phyloP scores from a whole-genome alignment of 148 eudicot genomes.

The Linanthus parryae region DNA sequence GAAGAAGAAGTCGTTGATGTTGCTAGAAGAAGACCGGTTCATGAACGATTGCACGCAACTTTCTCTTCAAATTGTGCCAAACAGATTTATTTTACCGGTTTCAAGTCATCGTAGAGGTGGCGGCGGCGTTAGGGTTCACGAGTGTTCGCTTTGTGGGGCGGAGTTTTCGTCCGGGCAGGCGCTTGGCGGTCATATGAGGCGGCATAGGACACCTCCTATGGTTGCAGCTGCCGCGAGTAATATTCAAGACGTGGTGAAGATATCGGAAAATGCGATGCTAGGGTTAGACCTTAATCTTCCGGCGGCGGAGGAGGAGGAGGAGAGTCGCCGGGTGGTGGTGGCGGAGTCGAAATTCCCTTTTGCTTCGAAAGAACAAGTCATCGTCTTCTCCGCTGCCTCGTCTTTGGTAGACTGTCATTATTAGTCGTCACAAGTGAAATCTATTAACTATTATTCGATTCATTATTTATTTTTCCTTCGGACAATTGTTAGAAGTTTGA shows the following conservation, averaged over 20 bases:
- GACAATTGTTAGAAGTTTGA: too few relatives aligned
- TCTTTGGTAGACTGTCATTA: conserved; percentile 69
- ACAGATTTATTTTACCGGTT: conserved; percentile 9
- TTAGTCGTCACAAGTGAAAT: too few relatives aligned
- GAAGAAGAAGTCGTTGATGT: neutral
- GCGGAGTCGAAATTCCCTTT: conserved; percentile 39
- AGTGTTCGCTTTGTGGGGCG: conserved; percentile 49
- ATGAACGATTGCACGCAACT: conserved; percentile 8
- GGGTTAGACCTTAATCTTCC: conserved; percentile 71
- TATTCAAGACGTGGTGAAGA: neutral
- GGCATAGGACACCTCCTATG: conserved; percentile 28
- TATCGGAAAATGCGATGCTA: conserved; percentile 20
- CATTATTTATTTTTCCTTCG: too few relatives aligned
- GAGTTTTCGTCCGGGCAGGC: conserved; percentile 56
- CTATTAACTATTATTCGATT: too few relatives aligned
- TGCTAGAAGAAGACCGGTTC: neutral
- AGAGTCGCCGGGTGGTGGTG: too few relatives aligned
- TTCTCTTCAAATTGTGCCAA: conserved; percentile 19
- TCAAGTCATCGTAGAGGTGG: conserved; percentile 7
- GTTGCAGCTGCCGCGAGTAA: neutral
- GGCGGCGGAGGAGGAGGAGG: conserved; percentile 39
- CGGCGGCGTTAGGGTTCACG: conserved; percentile 56
- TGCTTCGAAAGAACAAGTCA: conserved; percentile 37
- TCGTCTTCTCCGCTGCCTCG: conserved; percentile 55
- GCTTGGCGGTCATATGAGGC: conserved; percentile 59